A percentile compares a stretch with the other conserved stretches of the same genome.
Conservation (phyloP, 768 basidiomycete species). For the Paxillus ammoniavirescens region DNA sequence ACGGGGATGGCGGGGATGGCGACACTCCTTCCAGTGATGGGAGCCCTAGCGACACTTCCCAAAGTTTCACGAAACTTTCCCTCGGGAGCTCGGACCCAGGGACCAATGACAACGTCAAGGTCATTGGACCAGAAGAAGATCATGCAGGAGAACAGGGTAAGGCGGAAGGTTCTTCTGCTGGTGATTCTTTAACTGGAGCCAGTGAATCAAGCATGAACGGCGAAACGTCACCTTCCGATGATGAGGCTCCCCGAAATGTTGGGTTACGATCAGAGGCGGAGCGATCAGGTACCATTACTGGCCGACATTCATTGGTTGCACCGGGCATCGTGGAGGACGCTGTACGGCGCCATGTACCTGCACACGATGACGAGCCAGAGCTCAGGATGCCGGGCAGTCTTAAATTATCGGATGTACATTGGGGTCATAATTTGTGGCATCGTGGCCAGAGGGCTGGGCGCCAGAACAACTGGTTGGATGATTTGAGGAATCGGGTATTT, state of each 20-base stretch:
- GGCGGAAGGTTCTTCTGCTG: constrained; percentile 17
- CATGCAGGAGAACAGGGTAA: constrained; percentile 23
- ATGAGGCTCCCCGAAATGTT: not conserved
- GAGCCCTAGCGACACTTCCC: constrained; percentile 18
- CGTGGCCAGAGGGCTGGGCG: not conserved
- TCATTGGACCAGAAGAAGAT: constrained; percentile 31
- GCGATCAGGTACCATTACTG: not conserved
- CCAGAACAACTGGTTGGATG: constrained; percentile 18
- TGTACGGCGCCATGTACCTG: not conserved
- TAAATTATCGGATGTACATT: constrained; percentile 22
- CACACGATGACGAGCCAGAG: constrained; percentile 30
- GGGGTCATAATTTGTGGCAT: constrained; percentile 1
- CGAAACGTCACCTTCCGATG: constrained; percentile 1
- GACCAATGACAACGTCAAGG: constrained; percentile 41
- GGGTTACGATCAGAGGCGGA: constrained; percentile 3
- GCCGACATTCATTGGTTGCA: not conserved
- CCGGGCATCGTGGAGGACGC: constrained; percentile 3
- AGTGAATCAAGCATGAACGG: constrained; percentile 16
- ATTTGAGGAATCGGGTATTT: constrained; percentile 25
- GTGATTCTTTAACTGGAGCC: constrained; percentile 19
- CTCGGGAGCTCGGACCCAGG: constrained; percentile 35
- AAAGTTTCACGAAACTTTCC: constrained; percentile 26
- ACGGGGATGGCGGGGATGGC: constrained; percentile 29
- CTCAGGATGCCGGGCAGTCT: constrained; percentile 56
- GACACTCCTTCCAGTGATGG: constrained; percentile 35